Evolutionary conservation across 164 flowering plant genomes (phyloP), one percentile per base, ranked within the genome.

Genomic region (Cinnamomum chago): DNA sequence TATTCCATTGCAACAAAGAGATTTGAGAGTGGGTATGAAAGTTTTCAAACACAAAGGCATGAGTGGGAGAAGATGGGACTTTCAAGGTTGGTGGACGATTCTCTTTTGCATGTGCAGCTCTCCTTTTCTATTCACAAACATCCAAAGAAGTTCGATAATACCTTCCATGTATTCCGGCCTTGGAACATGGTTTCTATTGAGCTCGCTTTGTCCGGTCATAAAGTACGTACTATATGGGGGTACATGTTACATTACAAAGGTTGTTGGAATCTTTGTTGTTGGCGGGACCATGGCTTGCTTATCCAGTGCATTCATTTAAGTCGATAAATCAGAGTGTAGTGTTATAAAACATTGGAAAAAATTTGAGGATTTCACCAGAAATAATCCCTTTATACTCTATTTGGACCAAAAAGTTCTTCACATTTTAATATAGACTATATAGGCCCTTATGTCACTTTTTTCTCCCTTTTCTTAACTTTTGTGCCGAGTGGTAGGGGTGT

Each of bases 61-160:
- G 58, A 55, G 73, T 60, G 30, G 73, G 73, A 30, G 66, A 25
- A 28, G 30, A 30, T 25, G 58, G 70, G 58, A 58, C 4, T 30
- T 74, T 73, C 55, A 73, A 30, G 74, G 66, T 67, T 74, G 75
- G 81, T 72, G 64, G 58, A 62, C 64, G 65, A 79, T 62, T 68
- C 75, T 67, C 72, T 55, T 47, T 28, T 68, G 24, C 81, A 79
- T 79, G 81, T 79, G 81, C 78, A 17, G 24, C 47, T 22, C 28
- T 10, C 35, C 4, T 62, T 27, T 30, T 75, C 28, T 79, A 75
- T 52, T 75, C 64, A 71, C 4, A 75, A 58, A 72, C 68, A 79
- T 75, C 69, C 73, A 72, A 66, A 18, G 35, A 13, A 23, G 67
- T n/a, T 62, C 65, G 70, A 70, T 75, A 69, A 62, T 62, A 60